These are phyloP conservation scores for Cyberlindnera subsufficiens DNA, from an alignment of 805 yeast species.

Conservation along the genomic window DNA sequence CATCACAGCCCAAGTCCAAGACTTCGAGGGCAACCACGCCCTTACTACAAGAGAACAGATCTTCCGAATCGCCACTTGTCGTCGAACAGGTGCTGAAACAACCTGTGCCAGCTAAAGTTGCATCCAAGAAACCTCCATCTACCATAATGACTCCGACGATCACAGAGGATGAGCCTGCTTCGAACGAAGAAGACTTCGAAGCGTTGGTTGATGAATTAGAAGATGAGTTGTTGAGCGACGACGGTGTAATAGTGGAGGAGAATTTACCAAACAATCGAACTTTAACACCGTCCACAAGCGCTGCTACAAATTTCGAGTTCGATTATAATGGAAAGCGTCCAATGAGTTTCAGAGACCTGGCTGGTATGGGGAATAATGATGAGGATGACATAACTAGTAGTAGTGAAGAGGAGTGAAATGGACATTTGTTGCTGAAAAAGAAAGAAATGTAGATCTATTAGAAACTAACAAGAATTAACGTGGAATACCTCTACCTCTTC, in stretches of 20 bases:
- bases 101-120: background rate
- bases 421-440: background rate
- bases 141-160: conserved; percentile 12
- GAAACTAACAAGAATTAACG: conserved; percentile 15
- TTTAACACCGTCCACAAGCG: background rate
- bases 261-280: background rate
- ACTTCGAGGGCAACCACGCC: conserved; percentile 2
- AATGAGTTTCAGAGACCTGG: conserved; percentile 20
- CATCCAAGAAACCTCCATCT: conserved; percentile 17
- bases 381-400: conserved; percentile 22
- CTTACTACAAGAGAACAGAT: background rate
- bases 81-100: background rate
- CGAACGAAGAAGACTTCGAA: conserved; percentile 19
- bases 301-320: background rate
- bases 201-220: conserved; percentile 22
- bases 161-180: conserved; percentile 1
- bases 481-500: conserved; percentile 73
- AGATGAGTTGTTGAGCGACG: conserved; percentile 12
- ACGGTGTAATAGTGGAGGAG: conserved; percentile 6
- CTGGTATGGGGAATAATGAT: conserved; percentile 13
- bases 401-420: conserved; percentile 21
- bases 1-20: background rate
- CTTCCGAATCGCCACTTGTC: background rate
- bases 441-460: background rate
- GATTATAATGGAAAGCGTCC: conserved; percentile 11